Evolutionary conservation across 1,139 yeast genomes (phyloP).

Genomic region (Nakaseomyces nivariensis): DNA sequence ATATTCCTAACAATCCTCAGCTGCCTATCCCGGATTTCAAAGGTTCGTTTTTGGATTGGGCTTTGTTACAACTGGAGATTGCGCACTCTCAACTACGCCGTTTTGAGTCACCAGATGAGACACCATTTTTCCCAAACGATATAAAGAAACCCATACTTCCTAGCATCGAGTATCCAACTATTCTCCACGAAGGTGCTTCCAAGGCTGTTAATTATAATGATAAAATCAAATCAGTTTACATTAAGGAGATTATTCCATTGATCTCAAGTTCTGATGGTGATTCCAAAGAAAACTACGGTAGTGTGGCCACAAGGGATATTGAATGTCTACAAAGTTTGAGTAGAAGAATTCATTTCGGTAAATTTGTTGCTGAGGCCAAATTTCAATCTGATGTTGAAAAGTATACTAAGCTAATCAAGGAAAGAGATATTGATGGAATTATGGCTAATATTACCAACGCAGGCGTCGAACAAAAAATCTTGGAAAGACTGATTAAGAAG

Average conservation of each 20-base stretch:
- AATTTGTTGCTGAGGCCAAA: slow-evolving; percentile 94
- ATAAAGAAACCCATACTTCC: slow-evolving; percentile 68
- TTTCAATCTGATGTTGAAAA: slow-evolving; percentile 56
- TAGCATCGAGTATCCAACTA: slow-evolving; percentile 63
- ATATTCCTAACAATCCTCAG: slow-evolving; percentile 44
- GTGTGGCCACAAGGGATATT: slow-evolving; percentile 76
- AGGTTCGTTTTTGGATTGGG: slow-evolving; percentile 84
- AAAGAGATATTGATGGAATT: slow-evolving; percentile 61
- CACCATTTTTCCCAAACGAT: slow-evolving; percentile 74
- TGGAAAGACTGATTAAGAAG: slow-evolving; percentile 67
- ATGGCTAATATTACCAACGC: slow-evolving; percentile 75
- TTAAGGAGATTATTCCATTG: slow-evolving; percentile 60
- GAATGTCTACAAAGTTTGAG: slow-evolving; percentile 81
- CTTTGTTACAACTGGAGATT: slow-evolving; percentile 63
- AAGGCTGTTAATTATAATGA: slow-evolving; percentile 62
- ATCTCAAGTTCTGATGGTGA: slow-evolving; percentile 64
- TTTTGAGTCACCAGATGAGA: slow-evolving; percentile 90
- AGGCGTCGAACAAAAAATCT: slow-evolving; percentile 75
- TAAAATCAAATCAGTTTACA: slow-evolving; percentile 58
- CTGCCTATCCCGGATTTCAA: slow-evolving; percentile 51
- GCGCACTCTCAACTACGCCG: slow-evolving; percentile 80
- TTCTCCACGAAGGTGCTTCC: slow-evolving; percentile 62
- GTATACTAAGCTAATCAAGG: slow-evolving; percentile 55
- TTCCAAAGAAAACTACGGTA: slow-evolving; percentile 78
- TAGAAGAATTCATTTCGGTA: slow-evolving; percentile 94